These are phyloP conservation scores for Jaltomata sinuosa DNA, from an alignment of 257 asterid species.

Conservation along the genomic window DNA sequence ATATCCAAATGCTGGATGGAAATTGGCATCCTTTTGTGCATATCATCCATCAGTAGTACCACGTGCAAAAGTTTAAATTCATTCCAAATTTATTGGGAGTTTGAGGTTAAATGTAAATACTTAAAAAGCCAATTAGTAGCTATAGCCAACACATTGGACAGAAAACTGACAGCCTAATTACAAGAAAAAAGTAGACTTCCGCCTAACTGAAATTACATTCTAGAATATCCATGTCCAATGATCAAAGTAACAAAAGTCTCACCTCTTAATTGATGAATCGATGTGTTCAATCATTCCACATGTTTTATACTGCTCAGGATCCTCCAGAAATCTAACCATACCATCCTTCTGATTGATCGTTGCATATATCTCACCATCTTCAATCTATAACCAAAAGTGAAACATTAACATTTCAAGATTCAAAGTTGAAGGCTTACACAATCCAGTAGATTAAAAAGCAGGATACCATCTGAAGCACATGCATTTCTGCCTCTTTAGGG, in stretches of 20 bases:
- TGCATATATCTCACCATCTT: conserved; percentile 91
- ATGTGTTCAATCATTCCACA: conserved; percentile 90
- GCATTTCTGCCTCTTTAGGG: conserved; percentile 97
- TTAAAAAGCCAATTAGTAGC: not conserved
- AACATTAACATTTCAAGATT: not conserved
- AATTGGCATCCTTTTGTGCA: not conserved
- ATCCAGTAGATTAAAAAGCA: not conserved
- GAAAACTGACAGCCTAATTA: not conserved
- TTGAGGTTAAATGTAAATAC: not conserved
- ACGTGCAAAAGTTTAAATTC: not conserved
- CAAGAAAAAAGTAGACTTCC: not conserved
- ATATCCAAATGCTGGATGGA: not conserved
- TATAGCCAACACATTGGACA: not conserved
- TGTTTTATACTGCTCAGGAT: conserved; percentile 90
- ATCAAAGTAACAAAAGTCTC: not conserved
- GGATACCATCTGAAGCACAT: conserved; percentile 90
- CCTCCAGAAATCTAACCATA: conserved; percentile 98
- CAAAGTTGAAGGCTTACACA: not conserved
- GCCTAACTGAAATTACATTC: not conserved
- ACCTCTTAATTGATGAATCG: conserved; percentile 91
- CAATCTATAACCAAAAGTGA: conserved; percentile 43
- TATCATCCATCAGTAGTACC: not conserved
- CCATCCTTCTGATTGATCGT: conserved; percentile 98
- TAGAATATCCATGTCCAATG: not conserved
- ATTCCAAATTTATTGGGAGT: not conserved